Base-by-base conservation (phyloP, 306 rosid genomes). In the Dalbergia cultrata region DNA sequence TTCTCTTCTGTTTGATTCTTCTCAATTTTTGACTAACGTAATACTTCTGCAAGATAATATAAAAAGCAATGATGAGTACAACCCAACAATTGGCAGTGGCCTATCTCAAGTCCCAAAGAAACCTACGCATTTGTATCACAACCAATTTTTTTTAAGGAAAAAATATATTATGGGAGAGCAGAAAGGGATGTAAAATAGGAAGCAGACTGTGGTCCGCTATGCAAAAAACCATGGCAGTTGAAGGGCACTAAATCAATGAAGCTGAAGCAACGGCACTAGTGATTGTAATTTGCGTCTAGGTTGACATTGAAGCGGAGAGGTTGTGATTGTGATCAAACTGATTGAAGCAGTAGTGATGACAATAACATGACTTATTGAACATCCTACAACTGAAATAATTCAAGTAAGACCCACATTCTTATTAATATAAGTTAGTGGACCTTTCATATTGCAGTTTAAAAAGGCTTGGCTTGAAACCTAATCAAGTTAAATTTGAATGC, bases 31-130 rank as follows among this genome's bases (percentile, higher is more conserved):
- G 78, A 9, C 77, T 72, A 60, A 87, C 85, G 74, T 95, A 93
- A 54, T 66, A 80, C 80, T 75, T 87, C 99, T 95, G 94, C 89
- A 88, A 79, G 78, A 82, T 59, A 81, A 6, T 61, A 76, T 47
- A 39, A 19, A 75, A 81, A 80, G 69, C 17, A 70, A 69, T 59
- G 77, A 68, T 53, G 62, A 71, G 73, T 59, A 47, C 53, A 47
- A 47, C 16, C 14, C 10, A 12, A 47, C 53, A 65, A 37, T 65
- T 39, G 8, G 52, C 34, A 67, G 8, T 9, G 54, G 34, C 72
- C 17, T 41, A 18, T 26, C 54, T 67, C 72, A 17, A 41, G 53
- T 41, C 53, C 33, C 16, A 53, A 66, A 18, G 34, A 66, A 66
- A 66, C 72, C 26, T 41, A 66, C 34, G 39, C 44, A 39, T 31